Conservation (phyloP, 2,329 filamentous ascomycete species). For the Xylaria sp. region DNA sequence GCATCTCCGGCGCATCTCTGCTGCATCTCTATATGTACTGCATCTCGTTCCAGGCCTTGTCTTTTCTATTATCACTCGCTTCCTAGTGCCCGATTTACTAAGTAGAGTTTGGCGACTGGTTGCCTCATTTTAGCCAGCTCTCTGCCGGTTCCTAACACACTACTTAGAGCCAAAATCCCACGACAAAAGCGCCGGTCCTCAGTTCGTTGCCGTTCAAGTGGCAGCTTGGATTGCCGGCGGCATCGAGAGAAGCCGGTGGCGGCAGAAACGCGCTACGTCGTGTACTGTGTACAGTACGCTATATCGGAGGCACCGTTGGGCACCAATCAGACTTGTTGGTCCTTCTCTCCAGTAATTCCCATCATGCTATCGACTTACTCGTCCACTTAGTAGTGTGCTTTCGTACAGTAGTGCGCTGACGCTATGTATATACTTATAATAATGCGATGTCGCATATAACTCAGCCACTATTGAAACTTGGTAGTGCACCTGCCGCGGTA, state of each 20-base stretch:
- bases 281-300: not conserved
- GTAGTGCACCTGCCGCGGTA: slow-evolving; percentile 5
- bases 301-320: slow-evolving; percentile 11
- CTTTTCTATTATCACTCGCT: not conserved
- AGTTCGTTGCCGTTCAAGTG: slow-evolving; percentile 14
- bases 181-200: slow-evolving; percentile 1
- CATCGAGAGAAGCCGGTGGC: slow-evolving; percentile 37
- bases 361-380: slow-evolving; percentile 8
- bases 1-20: not conserved
- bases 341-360: slow-evolving; percentile 21
- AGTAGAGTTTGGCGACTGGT: not conserved
- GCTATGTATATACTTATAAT: slow-evolving; percentile 9
- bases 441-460: slow-evolving; percentile 29
- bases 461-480: slow-evolving; percentile 32
- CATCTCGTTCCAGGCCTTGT: not conserved
- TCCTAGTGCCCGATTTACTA: not conserved
- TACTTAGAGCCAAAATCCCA: slow-evolving; percentile 25
- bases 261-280: slow-evolving; percentile 25
- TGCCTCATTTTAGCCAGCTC: slow-evolving; percentile 1
- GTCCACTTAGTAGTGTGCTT: not conserved
- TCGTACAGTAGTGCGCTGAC: not conserved
- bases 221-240: slow-evolving; percentile 29
- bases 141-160: slow-evolving; percentile 4
- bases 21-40: not conserved
- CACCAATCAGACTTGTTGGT: slow-evolving; percentile 28